Evolutionary conservation across 1,284 basidiomycete genomes (phyloP).

Genomic region (Phaffia rhodozyma): DNA sequence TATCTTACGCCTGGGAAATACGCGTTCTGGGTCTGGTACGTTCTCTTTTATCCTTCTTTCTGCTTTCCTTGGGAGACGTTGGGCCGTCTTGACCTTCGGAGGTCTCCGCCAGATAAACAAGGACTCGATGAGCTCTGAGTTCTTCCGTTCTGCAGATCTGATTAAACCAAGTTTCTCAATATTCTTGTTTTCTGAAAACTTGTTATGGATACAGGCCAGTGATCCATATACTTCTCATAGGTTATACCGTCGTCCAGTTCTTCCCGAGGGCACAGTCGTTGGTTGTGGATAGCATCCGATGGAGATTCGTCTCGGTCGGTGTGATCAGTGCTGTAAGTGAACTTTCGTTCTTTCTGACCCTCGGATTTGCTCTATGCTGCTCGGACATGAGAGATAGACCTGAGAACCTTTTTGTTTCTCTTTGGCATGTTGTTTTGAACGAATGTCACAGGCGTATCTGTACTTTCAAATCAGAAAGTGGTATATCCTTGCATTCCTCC

Average conservation of each 20-base stretch:
- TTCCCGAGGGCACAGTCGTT: conserved; percentile 48
- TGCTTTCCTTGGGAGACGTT: not conserved
- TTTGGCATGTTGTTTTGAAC: not conserved
- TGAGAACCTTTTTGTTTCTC: not conserved
- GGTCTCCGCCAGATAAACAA: not conserved
- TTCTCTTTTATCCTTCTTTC: not conserved
- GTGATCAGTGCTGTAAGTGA: conserved; percentile 52
- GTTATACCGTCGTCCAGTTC: conserved; percentile 73
- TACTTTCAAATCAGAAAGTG: conserved; percentile 62
- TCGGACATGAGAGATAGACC: too few relatives aligned
- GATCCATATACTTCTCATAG: conserved; percentile 68
- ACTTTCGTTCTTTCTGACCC: not conserved
- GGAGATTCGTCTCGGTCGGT: conserved; percentile 67
- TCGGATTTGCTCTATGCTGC: not conserved
- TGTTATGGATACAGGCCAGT: conserved; percentile 41
- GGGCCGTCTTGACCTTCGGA: not conserved
- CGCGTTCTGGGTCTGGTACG: conserved; percentile 66
- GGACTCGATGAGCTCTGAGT: not conserved
- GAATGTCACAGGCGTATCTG: conserved; percentile 17
- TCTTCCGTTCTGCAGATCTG: not conserved
- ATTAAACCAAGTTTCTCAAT: too few relatives aligned
- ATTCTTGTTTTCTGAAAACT: not conserved
- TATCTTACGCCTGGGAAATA: conserved; percentile 75
- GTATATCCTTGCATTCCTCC: conserved; percentile 17
- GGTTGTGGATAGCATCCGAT: conserved; percentile 65